Base-by-base conservation (phyloP, 176 grass and related monocot genomes). In the Cocos nucifera region DNA sequence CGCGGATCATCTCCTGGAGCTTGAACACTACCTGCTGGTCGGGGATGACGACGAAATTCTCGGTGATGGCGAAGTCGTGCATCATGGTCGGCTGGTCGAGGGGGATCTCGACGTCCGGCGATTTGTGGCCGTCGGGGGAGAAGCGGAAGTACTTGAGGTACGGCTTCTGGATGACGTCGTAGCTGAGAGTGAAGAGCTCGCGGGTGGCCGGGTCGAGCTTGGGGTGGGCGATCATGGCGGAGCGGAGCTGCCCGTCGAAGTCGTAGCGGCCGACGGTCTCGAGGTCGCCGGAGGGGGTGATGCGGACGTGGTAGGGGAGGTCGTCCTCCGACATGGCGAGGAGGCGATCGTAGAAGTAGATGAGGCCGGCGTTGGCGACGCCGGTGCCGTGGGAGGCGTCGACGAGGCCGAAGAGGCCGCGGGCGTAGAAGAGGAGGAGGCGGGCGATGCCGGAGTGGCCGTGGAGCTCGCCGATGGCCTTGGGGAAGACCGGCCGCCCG, bases 251-350 rank as follows among this genome's bases (percentile, higher is more conserved):
- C 0, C 87, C 84, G 6, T 49, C 28, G 78, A 97, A 97, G 70
- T 97, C 66, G 53, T 75, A 88, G 4, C 87, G 65, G 0, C 76
- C 87, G 19, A 85, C 84, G 4, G 93, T 97, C 53, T 85, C 56
- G 54, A 97, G 82, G 49, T 97, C 87, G 4, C 84, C 93, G 27
- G 73, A 72, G 20, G 49, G 17, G 0, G 84, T 88, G 52, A 97
- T 29, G n/a, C 81, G 81, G 22, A 97, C 93, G 57, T 97, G 87
- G 73, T 97, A 97, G 0, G 93, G 93, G 48, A 88, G 84, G 79
- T 97, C 93, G 62, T 97, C 87, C 74, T 97, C 93, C 3, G 93
- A 97, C 93, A 97, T 97, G 84, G 93, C 93, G 65, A 97, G 84
- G 30, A 97, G 85, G 70, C 76, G 93, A n/a, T 23, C 32, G 73